Evolutionary conservation across 2,329 filamentous ascomycete genomes (phyloP).

Genomic region (Neopestalotiopsis clavispora): DNA sequence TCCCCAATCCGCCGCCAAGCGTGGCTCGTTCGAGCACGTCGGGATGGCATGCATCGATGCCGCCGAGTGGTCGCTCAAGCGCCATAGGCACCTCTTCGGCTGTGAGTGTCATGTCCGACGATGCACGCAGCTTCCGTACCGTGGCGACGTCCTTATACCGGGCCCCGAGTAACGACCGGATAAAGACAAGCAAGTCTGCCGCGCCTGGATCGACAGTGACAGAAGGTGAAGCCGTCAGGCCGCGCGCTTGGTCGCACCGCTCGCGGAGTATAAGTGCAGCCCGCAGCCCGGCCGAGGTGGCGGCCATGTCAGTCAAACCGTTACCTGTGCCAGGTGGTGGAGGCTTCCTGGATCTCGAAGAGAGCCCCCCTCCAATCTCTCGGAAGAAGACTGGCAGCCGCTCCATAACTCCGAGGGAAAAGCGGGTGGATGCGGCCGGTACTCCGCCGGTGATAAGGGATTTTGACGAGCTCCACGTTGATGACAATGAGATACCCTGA

Average conservation of each 20-base stretch:
- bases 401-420: conserved; percentile 1
- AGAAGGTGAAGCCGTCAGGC: conserved; percentile 6
- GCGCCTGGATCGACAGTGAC: conserved; percentile 23
- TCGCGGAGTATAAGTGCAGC: conserved; percentile 26
- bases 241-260: conserved; percentile 23
- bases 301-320: conserved; percentile 18
- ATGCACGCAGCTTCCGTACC: conserved; percentile 25
- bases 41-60: conserved; percentile 26
- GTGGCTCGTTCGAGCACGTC: conserved; percentile 20
- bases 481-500: conserved; percentile 23
- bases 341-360: conserved; percentile 25
- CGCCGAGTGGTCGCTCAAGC: conserved; percentile 29
- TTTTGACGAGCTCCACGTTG: conserved; percentile 33
- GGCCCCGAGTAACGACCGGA: conserved; percentile 10
- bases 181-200: conserved; percentile 20
- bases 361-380: conserved; percentile 21
- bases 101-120: conserved; percentile 34
- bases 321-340: conserved; percentile 24
- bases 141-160: conserved; percentile 15
- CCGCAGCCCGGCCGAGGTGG: not conserved
- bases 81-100: conserved; percentile 35
- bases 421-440: conserved; percentile 24
- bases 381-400: not conserved
- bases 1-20: conserved; percentile 28
- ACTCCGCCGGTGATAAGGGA: conserved; percentile 31